These are phyloP conservation scores for Crucibulum laeve DNA, from an alignment of 768 basidiomycete species.

Conservation along the genomic window DNA sequence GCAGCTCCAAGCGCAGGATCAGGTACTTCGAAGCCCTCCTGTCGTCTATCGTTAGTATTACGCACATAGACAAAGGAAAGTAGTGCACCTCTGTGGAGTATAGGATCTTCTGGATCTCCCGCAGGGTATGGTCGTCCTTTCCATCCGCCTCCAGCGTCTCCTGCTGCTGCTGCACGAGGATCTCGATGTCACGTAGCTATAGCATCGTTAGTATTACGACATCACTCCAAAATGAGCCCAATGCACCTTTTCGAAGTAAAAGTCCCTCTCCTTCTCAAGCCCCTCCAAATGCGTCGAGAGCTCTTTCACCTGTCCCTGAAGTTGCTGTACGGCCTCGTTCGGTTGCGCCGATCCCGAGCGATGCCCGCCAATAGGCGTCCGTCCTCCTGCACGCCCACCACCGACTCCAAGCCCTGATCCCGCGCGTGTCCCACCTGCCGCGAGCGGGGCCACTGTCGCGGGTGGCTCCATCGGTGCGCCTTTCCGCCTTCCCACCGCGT, in stretches of 20 bases:
- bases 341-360: slow-evolving; percentile 64
- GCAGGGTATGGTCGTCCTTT: slow-evolving; percentile 57
- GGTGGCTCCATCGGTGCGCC: slow-evolving; percentile 75
- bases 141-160: slow-evolving; percentile 57
- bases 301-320: slow-evolving; percentile 80
- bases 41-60: slow-evolving; percentile 5
- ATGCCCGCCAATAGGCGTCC: slow-evolving; percentile 69
- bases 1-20: slow-evolving; percentile 45
- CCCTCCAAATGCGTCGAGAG: slow-evolving; percentile 80
- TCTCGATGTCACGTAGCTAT: slow-evolving; percentile 94
- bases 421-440: slow-evolving; percentile 34
- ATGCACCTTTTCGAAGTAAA: slow-evolving; percentile 95
- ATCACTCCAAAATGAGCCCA: neutral
- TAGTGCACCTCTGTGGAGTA: slow-evolving; percentile 86
- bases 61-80: slow-evolving; percentile 2
- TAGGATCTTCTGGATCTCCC: slow-evolving; percentile 85
- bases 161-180: slow-evolving; percentile 79
- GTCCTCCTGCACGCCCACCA: slow-evolving; percentile 53
- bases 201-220: neutral
- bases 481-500: slow-evolving; percentile 76
- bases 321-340: slow-evolving; percentile 58
- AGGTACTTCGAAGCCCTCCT: slow-evolving; percentile 95
- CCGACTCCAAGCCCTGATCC: slow-evolving; percentile 23
- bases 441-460: slow-evolving; percentile 71
- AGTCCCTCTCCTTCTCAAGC: slow-evolving; percentile 95